phyloP scores from a whole-genome alignment of 1,284 basidiomycete genomes.

The Phlebopus sp. region DNA sequence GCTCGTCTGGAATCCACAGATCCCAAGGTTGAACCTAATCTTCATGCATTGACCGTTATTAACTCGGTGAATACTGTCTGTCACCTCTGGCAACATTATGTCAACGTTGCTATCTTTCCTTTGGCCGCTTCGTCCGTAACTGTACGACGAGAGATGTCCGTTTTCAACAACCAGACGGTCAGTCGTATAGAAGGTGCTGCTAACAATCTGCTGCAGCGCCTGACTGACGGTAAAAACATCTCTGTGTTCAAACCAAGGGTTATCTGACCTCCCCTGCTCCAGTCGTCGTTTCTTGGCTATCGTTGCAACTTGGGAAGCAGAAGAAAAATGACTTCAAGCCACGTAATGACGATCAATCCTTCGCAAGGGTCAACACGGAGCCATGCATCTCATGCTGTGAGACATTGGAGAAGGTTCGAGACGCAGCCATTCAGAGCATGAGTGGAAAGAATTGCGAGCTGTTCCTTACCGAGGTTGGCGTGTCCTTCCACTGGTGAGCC shows the following conservation, averaged over 20 bases:
- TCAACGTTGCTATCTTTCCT: slow-evolving; percentile 88
- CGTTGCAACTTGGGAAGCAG: slow-evolving; percentile 81
- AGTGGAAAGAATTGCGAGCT: slow-evolving; percentile 91
- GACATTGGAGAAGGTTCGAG: slow-evolving; percentile 77
- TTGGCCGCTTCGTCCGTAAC: slow-evolving; percentile 86
- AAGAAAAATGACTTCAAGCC: slow-evolving; percentile 98
- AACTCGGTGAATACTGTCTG: slow-evolving; percentile 85
- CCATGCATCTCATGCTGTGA: slow-evolving; percentile 91
- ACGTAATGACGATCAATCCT: slow-evolving; percentile 91
- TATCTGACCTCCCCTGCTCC: slow-evolving; percentile 1
- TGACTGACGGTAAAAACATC: slow-evolving; percentile 70
- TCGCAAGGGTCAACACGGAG: slow-evolving; percentile 93
- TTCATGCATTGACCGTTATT: slow-evolving; percentile 70
- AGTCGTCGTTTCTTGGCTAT: slow-evolving; percentile 73
- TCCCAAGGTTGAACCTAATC: slow-evolving; percentile 73
- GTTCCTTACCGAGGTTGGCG: slow-evolving; percentile 91
- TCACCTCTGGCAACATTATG: slow-evolving; percentile 97
- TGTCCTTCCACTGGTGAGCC: slow-evolving; percentile 84
- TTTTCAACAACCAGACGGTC: slow-evolving; percentile 90
- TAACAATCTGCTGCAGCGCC: slow-evolving; percentile 80
- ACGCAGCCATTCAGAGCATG: slow-evolving; percentile 69
- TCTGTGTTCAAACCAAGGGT: neutral
- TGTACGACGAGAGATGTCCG: slow-evolving; percentile 88
- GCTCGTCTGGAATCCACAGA: slow-evolving; percentile 75
- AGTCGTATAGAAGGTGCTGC: slow-evolving; percentile 85